A percentile compares a stretch with the other conserved stretches of the same genome.
Evolutionary conservation across 306 rosid genomes (phyloP).

Genomic region (Amphicarpaea edgeworthii): DNA sequence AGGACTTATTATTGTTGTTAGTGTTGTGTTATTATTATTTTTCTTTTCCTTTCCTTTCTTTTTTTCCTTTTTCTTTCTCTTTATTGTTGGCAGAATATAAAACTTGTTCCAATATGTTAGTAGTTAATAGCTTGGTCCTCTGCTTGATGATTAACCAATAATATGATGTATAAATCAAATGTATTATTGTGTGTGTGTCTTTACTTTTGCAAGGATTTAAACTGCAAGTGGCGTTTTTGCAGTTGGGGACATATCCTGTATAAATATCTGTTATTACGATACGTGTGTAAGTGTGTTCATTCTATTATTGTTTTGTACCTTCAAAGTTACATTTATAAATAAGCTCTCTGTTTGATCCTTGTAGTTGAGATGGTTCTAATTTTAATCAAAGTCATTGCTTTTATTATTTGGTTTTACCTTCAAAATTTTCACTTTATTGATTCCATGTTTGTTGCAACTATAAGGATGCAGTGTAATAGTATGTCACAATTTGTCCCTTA

Average conservation of each 20-base stretch:
- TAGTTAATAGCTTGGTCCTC: not conserved
- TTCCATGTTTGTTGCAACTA: constrained; percentile 11
- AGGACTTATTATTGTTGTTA: constrained; percentile 18
- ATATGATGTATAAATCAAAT: not conserved
- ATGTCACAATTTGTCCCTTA: constrained; percentile 24
- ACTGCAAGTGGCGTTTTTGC: not conserved
- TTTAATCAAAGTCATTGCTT: not conserved
- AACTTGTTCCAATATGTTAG: constrained; percentile 9
- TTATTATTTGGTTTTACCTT: not conserved
- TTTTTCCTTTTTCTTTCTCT: not conserved
- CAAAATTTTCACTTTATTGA: not conserved
- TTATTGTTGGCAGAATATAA: constrained; percentile 11
- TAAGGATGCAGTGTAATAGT: constrained; percentile 3
- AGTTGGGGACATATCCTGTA: not conserved
- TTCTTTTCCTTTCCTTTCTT: not conserved
- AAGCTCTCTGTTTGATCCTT: constrained; percentile 6
- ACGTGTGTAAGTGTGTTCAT: not conserved
- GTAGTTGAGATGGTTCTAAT: not conserved
- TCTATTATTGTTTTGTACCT: not conserved
- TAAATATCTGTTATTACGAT: not conserved
- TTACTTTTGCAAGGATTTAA: constrained; percentile 1
- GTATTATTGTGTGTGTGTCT: not conserved
- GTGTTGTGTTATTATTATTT: constrained; percentile 1
- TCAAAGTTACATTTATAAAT: not conserved
- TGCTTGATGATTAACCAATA: constrained; percentile 17